Conservation (phyloP, 148 eudicot genomes). For the Vaccinium macrocarpon region DNA sequence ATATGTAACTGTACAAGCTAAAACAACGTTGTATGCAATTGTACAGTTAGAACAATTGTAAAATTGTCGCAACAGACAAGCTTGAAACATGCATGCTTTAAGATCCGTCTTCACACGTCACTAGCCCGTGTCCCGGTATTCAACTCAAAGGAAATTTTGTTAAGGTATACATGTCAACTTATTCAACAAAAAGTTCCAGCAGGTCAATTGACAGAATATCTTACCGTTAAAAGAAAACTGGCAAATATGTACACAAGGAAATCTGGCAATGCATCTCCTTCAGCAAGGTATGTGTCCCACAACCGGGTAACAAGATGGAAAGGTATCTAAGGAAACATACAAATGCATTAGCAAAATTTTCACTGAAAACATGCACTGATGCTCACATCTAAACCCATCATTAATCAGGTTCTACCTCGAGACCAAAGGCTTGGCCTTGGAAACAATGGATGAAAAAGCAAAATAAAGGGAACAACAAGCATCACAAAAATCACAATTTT, state of each 20-base stretch:
- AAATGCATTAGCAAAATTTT: constrained; percentile 14
- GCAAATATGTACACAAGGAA: constrained; percentile 95
- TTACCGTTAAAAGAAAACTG: constrained; percentile 90
- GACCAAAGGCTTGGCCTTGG: not conserved
- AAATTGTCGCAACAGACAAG: not conserved
- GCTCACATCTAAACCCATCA: not conserved
- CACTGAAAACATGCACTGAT: not conserved
- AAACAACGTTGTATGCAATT: not conserved
- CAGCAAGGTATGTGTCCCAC: constrained; percentile 99
- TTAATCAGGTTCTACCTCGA: not conserved
- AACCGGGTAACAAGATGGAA: constrained; percentile 87
- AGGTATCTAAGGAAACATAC: constrained; percentile 61
- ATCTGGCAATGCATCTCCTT: constrained; percentile 98
- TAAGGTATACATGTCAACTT: not conserved
- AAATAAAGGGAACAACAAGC: not conserved
- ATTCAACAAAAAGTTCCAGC: not conserved
- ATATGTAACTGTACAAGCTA: not conserved
- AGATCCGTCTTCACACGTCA: not conserved
- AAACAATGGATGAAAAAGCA: not conserved
- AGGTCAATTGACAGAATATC: constrained; percentile 15
- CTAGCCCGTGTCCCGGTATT: not conserved
- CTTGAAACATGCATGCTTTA: not conserved
- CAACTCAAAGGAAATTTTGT: not conserved
- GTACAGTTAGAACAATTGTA: not conserved
- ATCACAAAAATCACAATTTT: constrained; percentile 6